Conservation (phyloP, 2,329 filamentous ascomycete species). For the Trichoderma guizhouense region DNA sequence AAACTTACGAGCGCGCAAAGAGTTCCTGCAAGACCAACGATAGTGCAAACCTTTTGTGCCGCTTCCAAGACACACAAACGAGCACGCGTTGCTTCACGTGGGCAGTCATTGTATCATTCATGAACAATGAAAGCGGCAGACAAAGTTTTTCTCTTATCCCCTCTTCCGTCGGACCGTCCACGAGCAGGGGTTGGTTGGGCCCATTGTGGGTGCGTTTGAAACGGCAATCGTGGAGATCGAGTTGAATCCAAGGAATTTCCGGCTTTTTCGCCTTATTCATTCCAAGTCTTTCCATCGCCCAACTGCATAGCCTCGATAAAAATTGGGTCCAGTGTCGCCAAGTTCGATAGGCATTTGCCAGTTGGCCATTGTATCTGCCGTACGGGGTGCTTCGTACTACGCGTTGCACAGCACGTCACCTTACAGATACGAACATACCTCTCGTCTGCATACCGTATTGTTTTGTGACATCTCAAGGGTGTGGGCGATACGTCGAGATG, state of each 20-base stretch:
- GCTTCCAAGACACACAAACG: not conserved
- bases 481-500: not conserved
- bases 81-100: not conserved
- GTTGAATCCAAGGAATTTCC: not conserved
- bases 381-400: not conserved
- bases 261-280: not conserved
- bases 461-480: not conserved
- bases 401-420: not conserved
- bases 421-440: not conserved
- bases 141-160: not conserved
- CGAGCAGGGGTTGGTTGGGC: not conserved
- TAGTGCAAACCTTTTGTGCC: slow-evolving; percentile 7
- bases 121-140: not conserved
- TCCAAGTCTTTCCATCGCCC: not conserved
- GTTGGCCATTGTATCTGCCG: not conserved
- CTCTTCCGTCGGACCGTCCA: not conserved
- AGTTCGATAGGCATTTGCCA: not conserved
- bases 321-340: not conserved
- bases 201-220: not conserved
- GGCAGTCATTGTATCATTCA: not conserved
- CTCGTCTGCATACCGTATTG: not conserved
- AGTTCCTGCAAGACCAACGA: not conserved
- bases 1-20: not conserved
- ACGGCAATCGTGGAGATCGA: slow-evolving; percentile 4
- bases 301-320: not conserved